phyloP scores from a whole-genome alignment of 495 filamentous ascomycete species.

The Penicillium angulare region DNA sequence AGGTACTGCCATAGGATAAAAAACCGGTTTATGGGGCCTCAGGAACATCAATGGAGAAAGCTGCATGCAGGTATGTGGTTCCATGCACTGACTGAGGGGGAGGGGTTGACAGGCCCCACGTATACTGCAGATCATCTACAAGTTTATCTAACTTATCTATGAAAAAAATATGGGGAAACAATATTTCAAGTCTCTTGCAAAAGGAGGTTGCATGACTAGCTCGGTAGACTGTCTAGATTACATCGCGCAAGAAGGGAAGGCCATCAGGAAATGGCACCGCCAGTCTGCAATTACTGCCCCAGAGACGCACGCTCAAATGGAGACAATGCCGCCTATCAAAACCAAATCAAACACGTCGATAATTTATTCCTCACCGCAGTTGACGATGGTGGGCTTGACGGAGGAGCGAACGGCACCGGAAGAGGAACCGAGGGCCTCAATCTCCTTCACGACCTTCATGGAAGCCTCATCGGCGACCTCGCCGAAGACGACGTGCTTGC shows the following conservation, averaged over 20 bases:
- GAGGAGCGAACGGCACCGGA: conserved; percentile 59
- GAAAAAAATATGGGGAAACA: no score
- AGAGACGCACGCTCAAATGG: conserved; percentile 15
- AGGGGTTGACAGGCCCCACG: no score
- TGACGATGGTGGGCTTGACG: conserved; percentile 67
- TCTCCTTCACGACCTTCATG: conserved; percentile 62
- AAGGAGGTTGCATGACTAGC: conserved; percentile 21
- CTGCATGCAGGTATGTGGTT: no score
- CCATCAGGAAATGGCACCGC: conserved; percentile 12
- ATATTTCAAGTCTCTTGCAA: conserved; percentile 6
- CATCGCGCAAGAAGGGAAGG: conserved; percentile 17
- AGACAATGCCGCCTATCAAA: conserved; percentile 13
- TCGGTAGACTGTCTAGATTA: conserved; percentile 29
- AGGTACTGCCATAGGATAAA: no score
- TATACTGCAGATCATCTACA: no score
- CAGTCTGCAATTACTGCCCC: neutral
- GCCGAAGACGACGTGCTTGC: conserved; percentile 98
- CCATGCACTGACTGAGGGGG: no score
- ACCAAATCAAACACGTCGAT: conserved; percentile 8
- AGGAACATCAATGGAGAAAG: no score
- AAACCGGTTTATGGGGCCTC: no score
- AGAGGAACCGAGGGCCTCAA: conserved; percentile 68
- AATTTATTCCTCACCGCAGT: conserved; percentile 55
- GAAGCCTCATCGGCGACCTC: conserved; percentile 74
- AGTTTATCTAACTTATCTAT: no score